A percentile compares a stretch with the other conserved stretches of the same genome.
Conservation (phyloP, 306 rosid species). For the Rosa lucieae region DNA sequence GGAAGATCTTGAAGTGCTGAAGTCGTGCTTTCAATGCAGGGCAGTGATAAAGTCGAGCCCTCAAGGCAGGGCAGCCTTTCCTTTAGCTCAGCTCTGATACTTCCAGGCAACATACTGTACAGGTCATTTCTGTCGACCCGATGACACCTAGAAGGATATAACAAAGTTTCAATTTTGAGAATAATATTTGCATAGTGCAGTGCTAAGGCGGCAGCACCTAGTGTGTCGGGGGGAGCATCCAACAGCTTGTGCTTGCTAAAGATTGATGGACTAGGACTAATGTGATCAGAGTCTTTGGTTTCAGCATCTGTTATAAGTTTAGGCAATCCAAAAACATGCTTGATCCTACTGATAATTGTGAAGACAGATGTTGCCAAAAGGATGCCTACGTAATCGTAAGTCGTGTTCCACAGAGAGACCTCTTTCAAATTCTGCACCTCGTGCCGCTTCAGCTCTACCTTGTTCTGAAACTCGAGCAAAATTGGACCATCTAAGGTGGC, state of each 20-base stretch:
- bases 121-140: slow-evolving; percentile 68
- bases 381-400: slow-evolving; percentile 59
- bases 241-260: slow-evolving; percentile 51
- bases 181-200: slow-evolving; percentile 87
- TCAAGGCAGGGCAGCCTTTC: slow-evolving; percentile 60
- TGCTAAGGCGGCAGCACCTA: too few species aligned
- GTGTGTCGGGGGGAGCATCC: slow-evolving; percentile 42
- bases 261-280: slow-evolving; percentile 33
- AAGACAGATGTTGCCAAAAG: slow-evolving; percentile 69
- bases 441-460: slow-evolving; percentile 63
- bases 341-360: slow-evolving; percentile 66
- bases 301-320: slow-evolving; percentile 45
- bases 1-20: slow-evolving; percentile 65
- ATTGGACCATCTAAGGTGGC: slow-evolving; percentile 37
- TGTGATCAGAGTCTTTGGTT: slow-evolving; percentile 44
- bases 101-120: slow-evolving; percentile 82
- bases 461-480: slow-evolving; percentile 71
- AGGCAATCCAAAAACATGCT: slow-evolving; percentile 56
- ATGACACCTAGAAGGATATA: slow-evolving; percentile 68
- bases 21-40: too few species aligned
- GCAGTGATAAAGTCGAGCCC: slow-evolving; percentile 31
- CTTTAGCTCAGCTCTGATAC: slow-evolving; percentile 58
- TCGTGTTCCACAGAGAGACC: slow-evolving; percentile 74
- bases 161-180: slow-evolving; percentile 69
- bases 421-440: slow-evolving; percentile 73